Conservation (phyloP, 768 basidiomycete species). For the Crucibulum laeve region DNA sequence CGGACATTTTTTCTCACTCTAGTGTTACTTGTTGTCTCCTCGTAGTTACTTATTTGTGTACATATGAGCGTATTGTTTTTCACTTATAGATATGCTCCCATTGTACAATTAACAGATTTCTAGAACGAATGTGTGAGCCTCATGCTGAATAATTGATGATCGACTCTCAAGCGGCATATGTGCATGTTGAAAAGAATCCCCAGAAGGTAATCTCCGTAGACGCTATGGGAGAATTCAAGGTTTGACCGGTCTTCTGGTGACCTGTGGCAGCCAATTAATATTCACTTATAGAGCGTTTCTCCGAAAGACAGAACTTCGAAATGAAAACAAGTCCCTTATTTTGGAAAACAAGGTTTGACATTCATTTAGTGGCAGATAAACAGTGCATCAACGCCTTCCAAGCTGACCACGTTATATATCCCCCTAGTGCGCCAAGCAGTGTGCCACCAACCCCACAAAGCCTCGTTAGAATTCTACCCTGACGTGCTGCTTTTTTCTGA, state of each 20-base stretch:
- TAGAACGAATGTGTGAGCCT: conserved; percentile 16
- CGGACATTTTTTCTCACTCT: conserved; percentile 24
- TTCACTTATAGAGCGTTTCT: conserved; percentile 4
- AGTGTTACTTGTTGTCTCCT: conserved; percentile 22
- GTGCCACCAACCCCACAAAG: conserved; percentile 46
- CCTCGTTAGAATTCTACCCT: conserved; percentile 56
- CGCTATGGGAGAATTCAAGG: conserved; percentile 29
- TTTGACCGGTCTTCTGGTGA: conserved; percentile 14
- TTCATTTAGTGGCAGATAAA: conserved; percentile 19
- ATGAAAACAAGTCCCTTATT: conserved; percentile 19
- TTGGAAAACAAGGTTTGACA: conserved; percentile 25
- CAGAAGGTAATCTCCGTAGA: conserved; percentile 20
- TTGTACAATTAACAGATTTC: conserved; percentile 17
- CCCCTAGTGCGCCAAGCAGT: conserved; percentile 35
- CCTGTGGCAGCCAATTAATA: conserved; percentile 6
- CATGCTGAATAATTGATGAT: conserved; percentile 12
- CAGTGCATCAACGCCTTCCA: conserved; percentile 26
- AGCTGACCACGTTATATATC: conserved; percentile 37
- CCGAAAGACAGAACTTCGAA: conserved; percentile 3
- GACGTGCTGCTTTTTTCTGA: conserved; percentile 61
- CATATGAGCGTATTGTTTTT: conserved; percentile 22
- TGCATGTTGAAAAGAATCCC: conserved; percentile 21
- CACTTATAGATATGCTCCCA: conserved; percentile 15
- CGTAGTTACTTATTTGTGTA: conserved; percentile 30
- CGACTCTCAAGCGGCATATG: conserved; percentile 9